Conservation (phyloP, 345 rosid species). For the Hibiscus syriacus region DNA sequence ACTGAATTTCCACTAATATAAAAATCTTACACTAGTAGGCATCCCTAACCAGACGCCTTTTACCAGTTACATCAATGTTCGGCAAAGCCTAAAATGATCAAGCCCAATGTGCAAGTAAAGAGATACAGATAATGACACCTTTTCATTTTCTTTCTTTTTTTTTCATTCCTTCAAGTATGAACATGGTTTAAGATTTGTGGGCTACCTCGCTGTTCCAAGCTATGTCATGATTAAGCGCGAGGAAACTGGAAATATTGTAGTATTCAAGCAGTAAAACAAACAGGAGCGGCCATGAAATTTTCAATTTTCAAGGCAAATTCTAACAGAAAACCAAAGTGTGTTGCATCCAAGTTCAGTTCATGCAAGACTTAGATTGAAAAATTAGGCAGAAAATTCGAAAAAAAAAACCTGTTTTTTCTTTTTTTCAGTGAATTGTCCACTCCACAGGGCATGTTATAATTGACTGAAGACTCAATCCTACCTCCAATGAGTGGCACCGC, state of each 20-base stretch:
- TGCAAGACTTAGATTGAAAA: background rate
- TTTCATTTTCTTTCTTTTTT: background rate
- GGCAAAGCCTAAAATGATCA: background rate
- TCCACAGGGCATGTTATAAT: background rate
- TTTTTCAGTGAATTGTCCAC: constrained; percentile 1
- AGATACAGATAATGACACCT: background rate
- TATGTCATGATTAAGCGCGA: background rate
- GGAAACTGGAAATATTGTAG: background rate
- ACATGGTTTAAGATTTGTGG: background rate
- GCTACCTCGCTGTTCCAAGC: background rate
- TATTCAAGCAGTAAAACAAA: background rate
- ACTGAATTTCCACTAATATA: no score
- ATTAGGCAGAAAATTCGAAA: background rate
- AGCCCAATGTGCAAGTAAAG: no score
- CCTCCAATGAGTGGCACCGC: background rate
- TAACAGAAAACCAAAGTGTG: background rate
- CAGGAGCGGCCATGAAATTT: background rate
- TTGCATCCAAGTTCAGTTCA: background rate
- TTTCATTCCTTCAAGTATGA: background rate
- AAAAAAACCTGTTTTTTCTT: background rate
- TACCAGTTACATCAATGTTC: background rate
- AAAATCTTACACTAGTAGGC: no score
- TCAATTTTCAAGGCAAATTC: background rate
- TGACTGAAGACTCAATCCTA: background rate
- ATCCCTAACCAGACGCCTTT: background rate